Evolutionary conservation across 2,329 filamentous ascomycete genomes (phyloP), one percentile per base, ranked within the genome.

Genomic region (Stagonosporopsis chrysanthemi): DNA sequence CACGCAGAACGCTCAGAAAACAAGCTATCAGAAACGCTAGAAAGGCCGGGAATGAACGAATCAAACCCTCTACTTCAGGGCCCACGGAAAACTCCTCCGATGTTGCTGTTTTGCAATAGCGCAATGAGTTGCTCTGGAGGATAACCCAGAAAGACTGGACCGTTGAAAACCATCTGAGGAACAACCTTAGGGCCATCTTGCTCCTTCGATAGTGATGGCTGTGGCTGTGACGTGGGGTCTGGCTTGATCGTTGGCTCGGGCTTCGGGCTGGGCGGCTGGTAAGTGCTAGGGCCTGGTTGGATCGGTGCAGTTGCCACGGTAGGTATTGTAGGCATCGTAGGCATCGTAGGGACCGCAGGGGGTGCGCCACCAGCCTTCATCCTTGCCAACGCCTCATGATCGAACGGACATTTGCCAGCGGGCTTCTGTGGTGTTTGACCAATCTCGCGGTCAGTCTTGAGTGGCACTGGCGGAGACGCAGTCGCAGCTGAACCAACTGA

Each of bases 61-160:
- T 55, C 39, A 33, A 52, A 47, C 38, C 11, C 35, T 11, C 17
- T 24, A 6, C 22, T 6, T 26, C 17, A 38, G 29, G 19, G 39
- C 67, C 63, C 74, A 44, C 69, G 61, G 59, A 70, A 65, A 22
- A 63, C 58, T n/a, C 64, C 63, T 14, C 71, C 71, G n/a, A 76
- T 58, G 42, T 74, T 74, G 42, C 74, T 75, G 44, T 75, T 75
- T 44, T 77, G 73, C 42, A 77, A 53, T 12, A 77, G 43, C 6
- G 62, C 61, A 40, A 72, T 68, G 28, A 76, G 60, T 54, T 77
- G 75, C 9, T 77, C 75, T 33, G 75, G 72, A 2, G 75, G 69
- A 53, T 97, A 97, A 0, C 94, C 94, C 67, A 98, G 91, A 71
- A 97, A 97, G 0, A 97, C 92, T 0, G 94, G 94, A 0, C 94